These are phyloP conservation scores for Zygnema cylindricum DNA, from an alignment of 139 green algal genomes.

Conservation along the genomic window DNA sequence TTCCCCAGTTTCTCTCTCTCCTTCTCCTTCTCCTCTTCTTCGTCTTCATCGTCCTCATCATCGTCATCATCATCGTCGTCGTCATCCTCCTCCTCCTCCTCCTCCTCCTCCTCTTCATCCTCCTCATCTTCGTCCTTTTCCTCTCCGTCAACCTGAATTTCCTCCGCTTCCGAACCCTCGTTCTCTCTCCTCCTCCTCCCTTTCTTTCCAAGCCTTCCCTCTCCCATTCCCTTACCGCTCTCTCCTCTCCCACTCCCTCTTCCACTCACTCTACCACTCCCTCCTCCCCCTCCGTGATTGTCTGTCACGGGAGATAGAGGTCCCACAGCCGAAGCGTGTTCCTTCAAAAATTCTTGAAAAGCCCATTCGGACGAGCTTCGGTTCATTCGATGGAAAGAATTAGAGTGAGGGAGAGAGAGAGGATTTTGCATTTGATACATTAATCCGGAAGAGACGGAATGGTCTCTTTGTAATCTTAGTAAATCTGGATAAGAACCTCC, in stretches of 20 bases:
- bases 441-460: neutral
- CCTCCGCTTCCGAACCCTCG: neutral
- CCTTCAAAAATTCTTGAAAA: constrained; percentile 45
- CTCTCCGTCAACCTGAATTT: neutral
- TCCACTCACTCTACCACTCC: neutral
- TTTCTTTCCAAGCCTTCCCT: neutral
- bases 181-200: neutral
- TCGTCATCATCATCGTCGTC: neutral
- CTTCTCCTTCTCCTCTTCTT: neutral
- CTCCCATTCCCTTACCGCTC: neutral
- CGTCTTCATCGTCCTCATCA: neutral
- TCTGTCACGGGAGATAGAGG: too few relatives aligned
- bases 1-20: neutral
- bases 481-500: neutral
- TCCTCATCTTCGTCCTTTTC: constrained; percentile 12
- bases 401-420: constrained; percentile 17
- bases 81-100: neutral
- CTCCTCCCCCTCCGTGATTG: neutral
- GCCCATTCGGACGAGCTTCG: constrained; percentile 51
- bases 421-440: neutral
- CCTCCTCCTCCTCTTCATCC: neutral
- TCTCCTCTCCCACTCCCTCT: neutral
- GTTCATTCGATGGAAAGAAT: constrained; percentile 32
- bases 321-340: constrained; percentile 9
- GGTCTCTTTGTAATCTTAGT: neutral